Base-by-base conservation (phyloP, 2,329 filamentous ascomycete genomes). In the Fusarium sp. region DNA sequence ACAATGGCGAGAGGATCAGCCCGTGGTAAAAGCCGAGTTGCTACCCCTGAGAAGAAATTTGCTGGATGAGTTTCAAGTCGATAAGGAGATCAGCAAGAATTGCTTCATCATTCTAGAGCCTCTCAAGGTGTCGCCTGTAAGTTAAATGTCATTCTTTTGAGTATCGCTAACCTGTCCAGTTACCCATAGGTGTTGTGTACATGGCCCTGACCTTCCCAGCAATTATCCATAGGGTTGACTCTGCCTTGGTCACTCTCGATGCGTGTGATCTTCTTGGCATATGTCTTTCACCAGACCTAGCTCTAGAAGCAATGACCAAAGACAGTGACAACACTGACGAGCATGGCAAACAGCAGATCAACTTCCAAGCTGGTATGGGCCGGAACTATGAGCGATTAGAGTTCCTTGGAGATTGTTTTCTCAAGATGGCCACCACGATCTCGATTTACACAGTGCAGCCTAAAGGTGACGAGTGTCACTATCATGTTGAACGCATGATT, bases 341-440 rank as follows among this genome's bases (percentile, higher is more conserved):
- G 37, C 87, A 93, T 62, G 83, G 82, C 1, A 82, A 85, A 33
- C 84, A 90, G 57, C 87, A 91, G 39, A 79, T 93, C 52, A 92
- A 94, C 70, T 89, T 94, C 46, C 92, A 94, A 71, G 83, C 86
- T 47, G 94, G 94, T 4, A 97, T 97, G 93, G 93, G 94, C 2
- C 90, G 90, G 39, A 98, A 98, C 71, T 99, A 99, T 73, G 96
- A 99, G 77, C 88, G 96, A 14, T 84, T 98, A 0, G 96, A 99
- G 74, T 97, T 97, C 62, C 84, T 98, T 3, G 96, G 96, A 0
- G 96, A 99, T 76, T 92, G 91, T 33, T 97, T 97, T 73, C 84
- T 99, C 61, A 99, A 99, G 79, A 95, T 97, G 90, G 93, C 92
- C 13, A 97, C 95, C 0, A 95, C 94, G 0, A 94, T 99, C 53